Base-by-base conservation (phyloP, 139 green algal genomes). In the Auxenochlorella pyrenoidosa region DNA sequence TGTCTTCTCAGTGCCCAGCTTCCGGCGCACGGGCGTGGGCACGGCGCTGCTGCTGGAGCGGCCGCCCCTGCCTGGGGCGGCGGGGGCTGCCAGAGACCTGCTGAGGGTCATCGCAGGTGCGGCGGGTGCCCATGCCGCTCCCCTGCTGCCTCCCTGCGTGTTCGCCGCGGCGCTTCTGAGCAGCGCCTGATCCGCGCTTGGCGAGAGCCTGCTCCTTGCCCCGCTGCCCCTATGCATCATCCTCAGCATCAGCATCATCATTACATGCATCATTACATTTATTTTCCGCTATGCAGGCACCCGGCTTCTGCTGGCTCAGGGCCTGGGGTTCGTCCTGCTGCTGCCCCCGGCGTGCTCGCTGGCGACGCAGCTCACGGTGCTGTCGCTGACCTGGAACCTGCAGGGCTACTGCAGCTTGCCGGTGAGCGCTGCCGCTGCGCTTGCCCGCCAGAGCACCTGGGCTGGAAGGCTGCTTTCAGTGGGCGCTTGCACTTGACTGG, bases 351-450 rank as follows among this genome's bases (percentile, higher is more conserved):
- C 63, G 63, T 34, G 63, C 30, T n/a, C 63, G 63, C 63, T 71
- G 63, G 63, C 10, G 5, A 71, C 30, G 47, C 44, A 60, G 28
- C 28, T 41, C 5, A n/a, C 30, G 13, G 30, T 34, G 26, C 44
- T 82, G 75, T 8, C 13, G 13, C 75, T 82, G 75, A 82, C 47
- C 4, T 68, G 26, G 44, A 82, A 82, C 12, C 47, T 82, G 75
- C 28, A 3, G 75, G 75, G 75, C 5, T 82, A 82, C 47, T 68
- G 47, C 47, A 58, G 47, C 47, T 26, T 82, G 30, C 47, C 75
- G 47, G 47, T 59, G 44, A 82, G 47, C 15, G n/a, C n/a, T n/a
- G n/a, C n/a, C n/a, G n/a, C n/a, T n/a, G n/a, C n/a, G n/a, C n/a
- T n/a, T n/a, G n/a, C n/a, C n/a, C n/a, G n/a, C n/a, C n/a, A n/a